Evolutionary conservation across 805 yeast genomes (phyloP), one percentile per base, ranked within the genome.

Genomic region (Sugiyamaella mastotermitis): DNA sequence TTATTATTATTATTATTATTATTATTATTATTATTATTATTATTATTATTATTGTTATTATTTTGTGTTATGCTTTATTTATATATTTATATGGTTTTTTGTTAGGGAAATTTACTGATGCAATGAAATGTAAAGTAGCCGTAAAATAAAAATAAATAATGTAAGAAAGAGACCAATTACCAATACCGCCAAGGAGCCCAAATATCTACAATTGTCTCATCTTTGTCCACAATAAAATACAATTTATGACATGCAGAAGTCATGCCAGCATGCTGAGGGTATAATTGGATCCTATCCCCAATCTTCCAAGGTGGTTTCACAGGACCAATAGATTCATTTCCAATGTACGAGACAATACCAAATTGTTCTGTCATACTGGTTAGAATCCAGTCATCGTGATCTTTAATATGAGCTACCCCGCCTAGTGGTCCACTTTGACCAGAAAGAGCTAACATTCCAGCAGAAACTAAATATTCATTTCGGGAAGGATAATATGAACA

Each of bases 321-420:
- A 2, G 43, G 37, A n/a, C n/a, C n/a, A 21, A 9, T n/a, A 31
- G 10, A 15, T 7, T 33, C 38, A 27, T 33, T 40, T 15, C 50
- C 43, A 11, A 52, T 38, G 10, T 43, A 30, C 13, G 47, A 78
- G 62, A 39, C 80, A 27, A 83, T 76, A 9, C 88, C 92, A 53
- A 83, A 90, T 50, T 83, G 92, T 56, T 83, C 90, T 40, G 83
- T 75, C 32, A 83, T 57, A 48, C 85, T 65, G 24, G 76, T 79
- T n/a, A 83, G 73, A 32, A 60, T 56, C 88, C 87, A 82, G 29
- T 68, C 62, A 50, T 63, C 71, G 0, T 64, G 62, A 1, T 50
- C 47, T 25, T 55, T 37, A 2, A 76, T 56, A n/a, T 57, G 51
- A 2, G 87, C 88, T 53, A 58, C 66, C 0, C 88, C 88, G 11